Base-by-base conservation (phyloP, 495 filamentous ascomycete genomes). In the Evernia prunastri region DNA sequence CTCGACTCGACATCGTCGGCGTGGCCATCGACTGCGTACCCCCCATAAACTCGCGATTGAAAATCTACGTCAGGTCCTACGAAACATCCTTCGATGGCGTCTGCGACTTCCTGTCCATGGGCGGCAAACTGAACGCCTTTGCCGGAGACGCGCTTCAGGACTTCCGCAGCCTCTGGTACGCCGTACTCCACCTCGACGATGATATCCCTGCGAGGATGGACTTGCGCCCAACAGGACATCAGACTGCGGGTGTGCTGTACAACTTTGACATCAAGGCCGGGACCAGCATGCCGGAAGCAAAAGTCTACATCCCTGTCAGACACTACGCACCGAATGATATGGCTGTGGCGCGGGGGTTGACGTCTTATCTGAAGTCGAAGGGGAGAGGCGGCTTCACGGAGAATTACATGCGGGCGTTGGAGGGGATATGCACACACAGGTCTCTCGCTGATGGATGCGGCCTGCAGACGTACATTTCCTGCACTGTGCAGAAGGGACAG, bases 241-340 rank as follows among this genome's bases (percentile, higher is more conserved):
- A 71, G 10, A 77, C 75, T 4, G 69, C 69, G 1, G 75, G 75
- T 13, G 73, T 74, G 20, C 61, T 77, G 23, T 77, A 76, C 66
- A 69, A 78, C 65, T 68, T 73, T 45, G 73, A 76, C 20, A 68
- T 78, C 45, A 68, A 63, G 37, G 57, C 71, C 23, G 69, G 66
- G 7, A 61, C 31, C 33, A 20, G 42, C 18, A 27, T 64, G 4
- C 72, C 74, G 13, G 71, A 69, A 31, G 60, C 69, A 17, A 78
- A 78, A 56, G 60, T 74, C 10, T 79, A 78, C 63, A 57, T 77
- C 23, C 72, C 72, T 1, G 74, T 70, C 2, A 71, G 70, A n/a
- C 71, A 74, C 60, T 76, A 76, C 49, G 65, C 63, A 15, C 45
- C 12, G 35, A 66, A 70, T 49, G 72, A 74, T 40, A 47, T 60